Conservation (phyloP, 2,329 filamentous ascomycete genomes). For the Pseudogymnoascus sp. region DNA sequence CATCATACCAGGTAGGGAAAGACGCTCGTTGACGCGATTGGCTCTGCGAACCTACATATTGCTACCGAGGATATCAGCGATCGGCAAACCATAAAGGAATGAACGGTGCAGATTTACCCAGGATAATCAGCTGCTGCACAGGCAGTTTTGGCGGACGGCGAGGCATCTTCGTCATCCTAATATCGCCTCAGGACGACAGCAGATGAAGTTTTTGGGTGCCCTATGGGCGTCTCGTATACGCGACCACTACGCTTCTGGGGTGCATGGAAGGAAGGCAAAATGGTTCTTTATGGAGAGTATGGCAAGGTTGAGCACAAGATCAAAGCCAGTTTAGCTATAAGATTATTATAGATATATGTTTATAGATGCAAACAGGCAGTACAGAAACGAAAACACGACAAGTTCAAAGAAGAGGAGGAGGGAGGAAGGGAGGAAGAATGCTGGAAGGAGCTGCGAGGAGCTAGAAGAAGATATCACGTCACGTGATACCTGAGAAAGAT, state of each 20-base stretch:
- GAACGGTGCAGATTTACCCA: constrained; percentile 50
- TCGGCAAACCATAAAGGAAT: neutral
- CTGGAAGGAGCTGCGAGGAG: neutral
- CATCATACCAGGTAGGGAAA: constrained; percentile 37
- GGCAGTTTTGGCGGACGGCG: constrained; percentile 56
- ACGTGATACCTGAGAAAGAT: neutral
- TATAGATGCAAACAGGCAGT: constrained; percentile 6
- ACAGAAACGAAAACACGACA: neutral
- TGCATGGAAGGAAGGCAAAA: constrained; percentile 5
- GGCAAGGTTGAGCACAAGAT: neutral
- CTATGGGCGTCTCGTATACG: constrained; percentile 3
- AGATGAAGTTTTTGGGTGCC: neutral
- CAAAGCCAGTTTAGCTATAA: constrained; percentile 3
- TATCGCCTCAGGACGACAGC: neutral
- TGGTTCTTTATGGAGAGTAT: neutral
- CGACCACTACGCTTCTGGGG: neutral
- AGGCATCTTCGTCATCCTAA: constrained; percentile 21
- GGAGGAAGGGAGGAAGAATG: too few relatives aligned
- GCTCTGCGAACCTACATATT: constrained; percentile 72
- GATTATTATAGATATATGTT: constrained; percentile 4
- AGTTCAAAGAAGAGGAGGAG: constrained; percentile 1
- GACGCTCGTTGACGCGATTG: constrained; percentile 54
- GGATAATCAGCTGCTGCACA: constrained; percentile 66
- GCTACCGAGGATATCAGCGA: constrained; percentile 38
- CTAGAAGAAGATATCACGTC: constrained; percentile 2